Evolutionary conservation across 1,139 yeast genomes (phyloP).

Genomic region (Suhomyces bokatorum): DNA sequence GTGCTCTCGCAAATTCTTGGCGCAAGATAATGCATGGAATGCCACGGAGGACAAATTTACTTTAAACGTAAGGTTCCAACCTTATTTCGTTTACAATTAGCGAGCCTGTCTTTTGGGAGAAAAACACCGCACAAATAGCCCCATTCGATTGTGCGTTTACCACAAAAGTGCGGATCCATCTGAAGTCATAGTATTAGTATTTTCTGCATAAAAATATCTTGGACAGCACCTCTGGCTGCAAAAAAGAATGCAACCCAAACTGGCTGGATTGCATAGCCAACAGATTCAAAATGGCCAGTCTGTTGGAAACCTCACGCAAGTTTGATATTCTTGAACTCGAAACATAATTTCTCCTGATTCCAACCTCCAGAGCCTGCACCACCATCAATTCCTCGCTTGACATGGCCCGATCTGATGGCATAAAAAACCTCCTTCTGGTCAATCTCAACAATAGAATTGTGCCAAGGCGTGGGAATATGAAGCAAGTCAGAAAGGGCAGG

Average conservation of each 20-base stretch:
- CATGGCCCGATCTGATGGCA: constrained; percentile 31
- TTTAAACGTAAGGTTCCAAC: too few species aligned
- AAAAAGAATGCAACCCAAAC: not conserved
- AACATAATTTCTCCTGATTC: constrained; percentile 20
- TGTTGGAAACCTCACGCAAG: not conserved
- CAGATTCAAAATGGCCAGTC: not conserved
- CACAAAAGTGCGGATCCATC: too few species aligned
- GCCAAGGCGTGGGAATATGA: constrained; percentile 71
- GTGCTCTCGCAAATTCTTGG: too few species aligned
- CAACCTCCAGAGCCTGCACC: constrained; percentile 30
- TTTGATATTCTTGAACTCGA: constrained; percentile 13
- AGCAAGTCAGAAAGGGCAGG: constrained; percentile 45
- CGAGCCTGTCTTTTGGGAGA: not conserved
- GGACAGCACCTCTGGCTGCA: not conserved
- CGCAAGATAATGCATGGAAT: too few species aligned
- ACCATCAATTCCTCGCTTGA: constrained; percentile 23
- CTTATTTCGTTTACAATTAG: too few species aligned
- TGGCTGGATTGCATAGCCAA: not conserved
- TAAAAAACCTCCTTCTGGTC: constrained; percentile 26
- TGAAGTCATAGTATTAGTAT: not conserved
- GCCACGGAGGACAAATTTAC: too few species aligned
- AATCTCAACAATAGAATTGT: constrained; percentile 52
- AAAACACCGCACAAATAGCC: not conserved
- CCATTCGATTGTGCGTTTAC: too few species aligned
- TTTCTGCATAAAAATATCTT: not conserved